phyloP scores from a whole-genome alignment of 352 stramenopile species.

The Elongisporangium undulatum region DNA sequence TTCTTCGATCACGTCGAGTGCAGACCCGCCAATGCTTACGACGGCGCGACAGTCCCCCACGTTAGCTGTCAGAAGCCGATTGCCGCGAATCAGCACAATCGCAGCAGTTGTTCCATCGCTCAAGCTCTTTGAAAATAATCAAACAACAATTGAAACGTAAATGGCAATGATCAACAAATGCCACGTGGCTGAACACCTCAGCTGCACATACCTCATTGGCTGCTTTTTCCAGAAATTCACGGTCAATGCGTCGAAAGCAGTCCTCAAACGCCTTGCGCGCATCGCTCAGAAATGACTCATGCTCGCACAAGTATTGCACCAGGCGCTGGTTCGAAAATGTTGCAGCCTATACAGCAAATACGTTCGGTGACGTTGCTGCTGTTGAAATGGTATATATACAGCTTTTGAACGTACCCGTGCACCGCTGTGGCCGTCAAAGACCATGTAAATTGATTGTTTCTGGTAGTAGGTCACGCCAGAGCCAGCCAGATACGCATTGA shows the following conservation, averaged over 20 bases:
- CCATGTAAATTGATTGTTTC: slow-evolving; percentile 69
- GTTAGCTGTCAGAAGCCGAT: slow-evolving; percentile 81
- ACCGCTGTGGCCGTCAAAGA: slow-evolving; percentile 84
- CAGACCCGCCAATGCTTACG: slow-evolving; percentile 70
- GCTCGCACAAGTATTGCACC: slow-evolving; percentile 58
- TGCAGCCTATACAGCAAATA: slow-evolving; percentile 37
- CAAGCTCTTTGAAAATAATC: slow-evolving; percentile 26
- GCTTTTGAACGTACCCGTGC: slow-evolving; percentile 41
- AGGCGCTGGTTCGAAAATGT: slow-evolving; percentile 73
- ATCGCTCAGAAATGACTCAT: slow-evolving; percentile 62
- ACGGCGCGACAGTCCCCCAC: slow-evolving; percentile 85
- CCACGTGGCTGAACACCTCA: neutral
- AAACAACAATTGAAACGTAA: neutral
- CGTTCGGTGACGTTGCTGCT: neutral
- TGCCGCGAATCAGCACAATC: slow-evolving; percentile 79
- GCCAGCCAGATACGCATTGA: slow-evolving; percentile 45
- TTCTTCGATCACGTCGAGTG: slow-evolving; percentile 85
- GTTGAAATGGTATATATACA: neutral
- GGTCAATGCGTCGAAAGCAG: slow-evolving; percentile 71
- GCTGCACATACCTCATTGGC: slow-evolving; percentile 36
- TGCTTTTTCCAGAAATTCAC: slow-evolving; percentile 68
- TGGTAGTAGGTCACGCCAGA: slow-evolving; percentile 26
- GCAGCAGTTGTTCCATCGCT: slow-evolving; percentile 73
- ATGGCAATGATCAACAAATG: neutral
- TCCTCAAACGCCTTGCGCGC: slow-evolving; percentile 63